Evolutionary conservation across 1,284 basidiomycete genomes (phyloP).

Genomic region (Vanrija sp.): DNA sequence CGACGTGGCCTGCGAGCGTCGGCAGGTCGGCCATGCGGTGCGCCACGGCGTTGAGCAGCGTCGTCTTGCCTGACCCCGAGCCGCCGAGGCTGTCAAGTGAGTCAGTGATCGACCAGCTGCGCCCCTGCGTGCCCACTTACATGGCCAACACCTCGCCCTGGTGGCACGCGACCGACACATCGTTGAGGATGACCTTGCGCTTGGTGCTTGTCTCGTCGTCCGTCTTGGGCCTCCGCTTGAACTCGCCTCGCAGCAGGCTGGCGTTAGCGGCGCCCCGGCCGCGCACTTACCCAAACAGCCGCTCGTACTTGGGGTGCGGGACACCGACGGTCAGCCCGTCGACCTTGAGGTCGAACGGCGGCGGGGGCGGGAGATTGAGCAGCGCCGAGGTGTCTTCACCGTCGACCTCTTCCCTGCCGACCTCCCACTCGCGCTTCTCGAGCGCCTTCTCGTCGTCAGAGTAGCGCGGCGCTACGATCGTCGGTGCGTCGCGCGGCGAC

Average conservation of each 20-base stretch:
- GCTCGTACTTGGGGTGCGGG: conserved; percentile 19
- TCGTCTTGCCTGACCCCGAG: conserved; percentile 49
- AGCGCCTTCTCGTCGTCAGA: not conserved
- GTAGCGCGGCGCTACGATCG: not conserved
- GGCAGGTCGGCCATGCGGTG: conserved; percentile 44
- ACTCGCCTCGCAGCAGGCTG: conserved; percentile 11
- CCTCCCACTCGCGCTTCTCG: not conserved
- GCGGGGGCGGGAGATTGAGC: conserved; percentile 45
- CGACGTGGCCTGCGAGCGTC: conserved; percentile 37
- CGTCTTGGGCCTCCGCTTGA: conserved; percentile 1
- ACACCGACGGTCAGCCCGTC: conserved; percentile 45
- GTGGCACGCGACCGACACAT: conserved; percentile 42
- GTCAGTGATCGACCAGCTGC: not conserved
- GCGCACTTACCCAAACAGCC: not conserved
- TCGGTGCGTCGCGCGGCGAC: not conserved
- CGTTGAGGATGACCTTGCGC: conserved; percentile 40
- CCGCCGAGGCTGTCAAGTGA: conserved; percentile 37
- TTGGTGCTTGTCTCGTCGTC: conserved; percentile 8
- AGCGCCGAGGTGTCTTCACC: conserved; percentile 13
- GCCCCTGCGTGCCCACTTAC: conserved; percentile 29
- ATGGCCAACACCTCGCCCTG: conserved; percentile 49
- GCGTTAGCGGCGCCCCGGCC: not conserved
- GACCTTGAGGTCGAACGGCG: conserved; percentile 43
- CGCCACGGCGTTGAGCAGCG: conserved; percentile 49
- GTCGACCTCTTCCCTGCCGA: not conserved